These are phyloP conservation scores for Excoecaria cochinchinensis DNA, from an alignment of 345 rosid species.

Conservation along the genomic window DNA sequence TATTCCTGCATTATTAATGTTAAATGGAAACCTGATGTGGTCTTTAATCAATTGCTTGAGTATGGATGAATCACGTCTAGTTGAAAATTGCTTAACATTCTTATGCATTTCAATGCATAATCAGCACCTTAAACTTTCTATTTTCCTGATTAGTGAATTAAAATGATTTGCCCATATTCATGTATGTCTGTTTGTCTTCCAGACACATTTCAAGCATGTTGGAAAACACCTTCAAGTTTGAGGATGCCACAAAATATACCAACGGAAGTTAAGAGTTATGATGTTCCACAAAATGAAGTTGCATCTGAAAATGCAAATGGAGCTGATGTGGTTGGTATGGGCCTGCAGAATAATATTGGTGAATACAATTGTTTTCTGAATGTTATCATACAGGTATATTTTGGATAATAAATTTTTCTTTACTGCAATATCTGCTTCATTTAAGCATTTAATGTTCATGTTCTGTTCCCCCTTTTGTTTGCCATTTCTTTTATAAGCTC, in stretches of 20 bases:
- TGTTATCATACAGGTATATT: constrained; percentile 88
- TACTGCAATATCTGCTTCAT: background rate
- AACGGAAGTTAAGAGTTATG: constrained; percentile 32
- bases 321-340: constrained; percentile 62
- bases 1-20: background rate
- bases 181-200: constrained; percentile 28
- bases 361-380: constrained; percentile 97
- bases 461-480: constrained; percentile 14
- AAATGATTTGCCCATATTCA: constrained; percentile 11
- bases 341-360: constrained; percentile 91
- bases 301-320: constrained; percentile 31
- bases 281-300: constrained; percentile 36
- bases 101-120: background rate
- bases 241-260: constrained; percentile 27
- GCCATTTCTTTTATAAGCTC: constrained; percentile 27
- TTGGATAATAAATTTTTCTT: background rate
- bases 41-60: background rate
- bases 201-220: constrained; percentile 67
- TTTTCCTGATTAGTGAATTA: background rate
- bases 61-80: background rate
- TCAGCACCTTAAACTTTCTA: background rate
- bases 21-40: background rate
- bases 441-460: constrained; percentile 8
- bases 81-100: background rate
- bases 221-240: constrained; percentile 43